Percentiles rank a stretch among this genome's conserved stretches.
Evolutionary conservation across 2,329 filamentous ascomycete genomes (phyloP).

Genomic region (Monilinia polystroma): DNA sequence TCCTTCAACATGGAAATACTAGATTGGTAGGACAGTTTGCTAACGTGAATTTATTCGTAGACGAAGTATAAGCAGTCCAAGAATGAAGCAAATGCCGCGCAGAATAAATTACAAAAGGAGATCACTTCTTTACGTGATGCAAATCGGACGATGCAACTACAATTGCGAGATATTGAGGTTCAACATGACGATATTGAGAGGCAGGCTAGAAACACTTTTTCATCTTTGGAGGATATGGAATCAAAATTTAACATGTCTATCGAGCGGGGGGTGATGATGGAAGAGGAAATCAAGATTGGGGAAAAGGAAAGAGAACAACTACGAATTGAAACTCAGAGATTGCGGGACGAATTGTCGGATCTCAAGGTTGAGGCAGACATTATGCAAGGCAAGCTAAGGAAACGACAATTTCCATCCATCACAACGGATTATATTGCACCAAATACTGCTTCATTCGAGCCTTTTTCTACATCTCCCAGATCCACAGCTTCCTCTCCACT

Average conservation of each 20-base stretch:
- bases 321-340: constrained; percentile 84
- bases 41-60: constrained; percentile 47
- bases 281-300: constrained; percentile 87
- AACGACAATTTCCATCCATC: constrained; percentile 61
- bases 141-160: constrained; percentile 78
- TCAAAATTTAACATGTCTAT: constrained; percentile 95
- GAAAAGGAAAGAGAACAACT: constrained; percentile 89
- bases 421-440: constrained; percentile 62
- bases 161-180: constrained; percentile 90
- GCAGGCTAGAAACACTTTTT: constrained; percentile 92
- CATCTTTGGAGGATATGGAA: constrained; percentile 93
- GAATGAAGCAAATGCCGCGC: constrained; percentile 77
- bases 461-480: constrained; percentile 71
- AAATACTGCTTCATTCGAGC: constrained; percentile 58
- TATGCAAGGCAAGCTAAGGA: constrained; percentile 86
- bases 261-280: constrained; percentile 86
- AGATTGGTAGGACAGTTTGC: constrained; percentile 22
- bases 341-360: constrained; percentile 89
- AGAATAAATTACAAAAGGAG: constrained; percentile 89
- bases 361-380: constrained; percentile 95
- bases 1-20: constrained; percentile 16
- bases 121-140: constrained; percentile 86
- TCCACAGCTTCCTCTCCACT: constrained; percentile 92
- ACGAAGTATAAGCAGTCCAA: constrained; percentile 97
- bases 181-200: constrained; percentile 98